Percentiles rank a stretch among this genome's conserved stretches.
phyloP scores from a whole-genome alignment of 192 early-diverging fungal genomes.

The Coemansia sp. region DNA sequence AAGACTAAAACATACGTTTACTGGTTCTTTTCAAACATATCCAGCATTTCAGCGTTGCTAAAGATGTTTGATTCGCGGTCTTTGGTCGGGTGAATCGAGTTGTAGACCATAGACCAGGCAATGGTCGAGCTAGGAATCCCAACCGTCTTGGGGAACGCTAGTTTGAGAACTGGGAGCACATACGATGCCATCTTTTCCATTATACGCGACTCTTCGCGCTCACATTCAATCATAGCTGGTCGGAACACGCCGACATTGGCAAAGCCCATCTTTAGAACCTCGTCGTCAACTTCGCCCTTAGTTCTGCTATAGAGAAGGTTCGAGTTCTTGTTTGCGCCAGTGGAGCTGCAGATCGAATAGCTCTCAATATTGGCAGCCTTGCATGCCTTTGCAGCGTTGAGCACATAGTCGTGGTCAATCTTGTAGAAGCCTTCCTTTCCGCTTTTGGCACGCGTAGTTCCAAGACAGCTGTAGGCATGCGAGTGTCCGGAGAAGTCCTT shows the following conservation, averaged over 20 bases:
- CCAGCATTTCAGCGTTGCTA: conserved; percentile 27
- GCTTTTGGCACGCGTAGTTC: conserved; percentile 64
- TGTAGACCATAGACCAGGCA: conserved; percentile 45
- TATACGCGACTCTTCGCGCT: conserved; percentile 38
- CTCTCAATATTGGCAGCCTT: conserved; percentile 28
- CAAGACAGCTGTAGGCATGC: conserved; percentile 70
- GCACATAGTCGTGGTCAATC: conserved; percentile 77
- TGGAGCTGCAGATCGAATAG: conserved; percentile 43
- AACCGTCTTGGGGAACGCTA: conserved; percentile 20
- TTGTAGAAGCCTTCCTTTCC: conserved; percentile 69
- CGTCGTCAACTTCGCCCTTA: conserved; percentile 79
- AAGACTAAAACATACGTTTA: too few relatives aligned
- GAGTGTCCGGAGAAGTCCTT: conserved; percentile 42
- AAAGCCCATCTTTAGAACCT: conserved; percentile 61
- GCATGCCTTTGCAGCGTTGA: conserved; percentile 45
- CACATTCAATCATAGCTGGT: conserved; percentile 53
- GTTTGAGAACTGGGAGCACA: conserved; percentile 19
- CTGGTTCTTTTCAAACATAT: conserved; percentile 29
- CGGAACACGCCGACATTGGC: conserved; percentile 62
- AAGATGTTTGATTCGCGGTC: conserved; percentile 15
- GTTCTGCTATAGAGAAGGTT: conserved; percentile 65
- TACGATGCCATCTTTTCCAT: conserved; percentile 18
- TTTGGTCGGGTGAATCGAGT: conserved; percentile 21
- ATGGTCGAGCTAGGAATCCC: conserved; percentile 30
- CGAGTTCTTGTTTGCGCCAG: conserved; percentile 58